Evolutionary conservation across 106 monocot species (phyloP).

Genomic region (Apostasia ramifera): DNA sequence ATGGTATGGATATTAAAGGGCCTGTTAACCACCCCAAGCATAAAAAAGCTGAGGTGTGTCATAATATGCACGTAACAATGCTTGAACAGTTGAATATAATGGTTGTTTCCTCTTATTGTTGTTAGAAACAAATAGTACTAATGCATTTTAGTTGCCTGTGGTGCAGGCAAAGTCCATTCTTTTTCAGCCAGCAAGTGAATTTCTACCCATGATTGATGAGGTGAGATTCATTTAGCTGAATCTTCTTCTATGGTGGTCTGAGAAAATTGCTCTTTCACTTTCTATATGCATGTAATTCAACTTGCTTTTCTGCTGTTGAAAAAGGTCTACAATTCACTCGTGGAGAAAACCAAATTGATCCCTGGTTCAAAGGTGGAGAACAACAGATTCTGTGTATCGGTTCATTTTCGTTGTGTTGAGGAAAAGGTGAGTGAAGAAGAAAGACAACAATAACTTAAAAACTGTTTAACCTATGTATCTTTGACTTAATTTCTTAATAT

Average conservation of each 20-base stretch:
- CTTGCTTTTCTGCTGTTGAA: not conserved
- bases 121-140: not conserved
- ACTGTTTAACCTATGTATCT: too few relatives aligned
- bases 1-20: slow-evolving; percentile 84
- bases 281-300: not conserved
- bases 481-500: not conserved
- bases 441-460: too few relatives aligned
- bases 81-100: not conserved
- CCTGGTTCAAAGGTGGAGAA: slow-evolving; percentile 67
- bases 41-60: slow-evolving; percentile 7
- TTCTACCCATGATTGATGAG: slow-evolving; percentile 46
- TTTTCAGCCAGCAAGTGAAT: slow-evolving; percentile 48
- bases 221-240: slow-evolving; percentile 4
- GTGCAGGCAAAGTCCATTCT: slow-evolving; percentile 19
- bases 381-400: slow-evolving; percentile 76
- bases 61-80: not conserved
- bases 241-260: not conserved
- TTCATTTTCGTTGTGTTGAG: slow-evolving; percentile 64
- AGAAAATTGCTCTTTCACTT: not conserved
- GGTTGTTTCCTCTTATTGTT: not conserved
- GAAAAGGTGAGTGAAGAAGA: slow-evolving; percentile 12
- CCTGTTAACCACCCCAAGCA: slow-evolving; percentile 26
- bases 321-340: slow-evolving; percentile 46
- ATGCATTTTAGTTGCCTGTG: not conserved
- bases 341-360: slow-evolving; percentile 42